Conservation (phyloP, 2,329 filamentous ascomycete species). For the Fusarium secorum region DNA sequence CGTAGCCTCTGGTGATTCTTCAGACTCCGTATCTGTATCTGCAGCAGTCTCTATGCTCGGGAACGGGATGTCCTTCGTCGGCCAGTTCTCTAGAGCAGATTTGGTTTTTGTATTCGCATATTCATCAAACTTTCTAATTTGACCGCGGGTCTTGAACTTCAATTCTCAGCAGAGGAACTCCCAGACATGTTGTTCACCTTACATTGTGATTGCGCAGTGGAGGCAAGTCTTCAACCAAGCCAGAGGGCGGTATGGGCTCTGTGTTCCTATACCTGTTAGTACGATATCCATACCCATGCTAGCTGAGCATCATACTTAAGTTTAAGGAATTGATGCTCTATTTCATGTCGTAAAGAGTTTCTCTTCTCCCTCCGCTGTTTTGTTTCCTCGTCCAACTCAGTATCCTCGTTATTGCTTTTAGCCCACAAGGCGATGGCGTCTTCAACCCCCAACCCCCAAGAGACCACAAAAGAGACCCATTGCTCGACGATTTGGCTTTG, state of each 20-base stretch:
- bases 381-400: not conserved
- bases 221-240: not conserved
- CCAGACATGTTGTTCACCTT: not conserved
- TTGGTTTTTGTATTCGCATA: not conserved
- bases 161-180: not conserved
- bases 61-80: slow-evolving; percentile 7
- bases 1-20: not conserved
- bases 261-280: not conserved
- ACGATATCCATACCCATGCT: not conserved
- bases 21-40: not conserved
- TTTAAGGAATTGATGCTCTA: not conserved
- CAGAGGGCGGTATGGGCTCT: not conserved
- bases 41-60: not conserved
- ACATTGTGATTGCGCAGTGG: not conserved
- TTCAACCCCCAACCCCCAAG: not conserved
- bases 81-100: slow-evolving; percentile 3
- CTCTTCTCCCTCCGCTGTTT: not conserved
- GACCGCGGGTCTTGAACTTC: not conserved
- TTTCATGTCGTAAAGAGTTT: not conserved
- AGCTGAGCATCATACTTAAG: not conserved
- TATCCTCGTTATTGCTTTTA: not conserved
- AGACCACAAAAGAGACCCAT: not conserved
- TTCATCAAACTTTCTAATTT: not conserved
- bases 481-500: not conserved
- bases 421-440: not conserved